Evolutionary conservation across 164 flowering plant species (phyloP), one percentile per base, ranked within the genome.

Genomic region (Sedum album): DNA sequence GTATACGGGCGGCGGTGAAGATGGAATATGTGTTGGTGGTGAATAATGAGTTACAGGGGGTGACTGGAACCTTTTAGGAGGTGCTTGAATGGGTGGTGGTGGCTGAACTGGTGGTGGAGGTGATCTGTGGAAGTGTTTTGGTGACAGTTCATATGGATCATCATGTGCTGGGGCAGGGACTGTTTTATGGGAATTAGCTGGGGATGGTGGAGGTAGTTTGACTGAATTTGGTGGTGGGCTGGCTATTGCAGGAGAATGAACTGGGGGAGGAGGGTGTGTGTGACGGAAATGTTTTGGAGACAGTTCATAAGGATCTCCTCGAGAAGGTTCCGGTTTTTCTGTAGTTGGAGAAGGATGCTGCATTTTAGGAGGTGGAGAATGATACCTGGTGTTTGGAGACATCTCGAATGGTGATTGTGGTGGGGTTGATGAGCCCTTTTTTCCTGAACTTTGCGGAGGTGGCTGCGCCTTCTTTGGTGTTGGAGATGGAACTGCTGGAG

Each of bases 341-440:
- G 67, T 65, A 20, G 67, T 66, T 31, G 74, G 67, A 10, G 71
- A 68, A 30, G 39, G 61, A 46, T 65, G 68, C 0, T 77, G 80
- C 49, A 73, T 73, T 39, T 77, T 67, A 33, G 73, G 76, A 72
- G 69, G 26, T 49, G 66, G 5, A 49, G 60, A 53, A 51, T 25
- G 6, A 4, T 2, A 21, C 35, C 2, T 44, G 48, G 60, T 21
- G 9, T 23, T 23, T 8, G 28, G 60, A 21, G 60, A 8, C 10
- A 21, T 0, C 25, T 49, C 25, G n/a, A 49, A 20, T 49, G 55
- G 55, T 49, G 55, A 48, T n/a, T n/a, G n/a, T 48, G 55, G 60
- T 20, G 55, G 60, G 60, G 30, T 21, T 53, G 30, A 21, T 53
- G 60, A 53, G 23, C 60, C 60, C 1, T 53, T 28, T 53, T 53